Conservation (phyloP, 345 rosid species). For the Bruguiera sexangula region DNA sequence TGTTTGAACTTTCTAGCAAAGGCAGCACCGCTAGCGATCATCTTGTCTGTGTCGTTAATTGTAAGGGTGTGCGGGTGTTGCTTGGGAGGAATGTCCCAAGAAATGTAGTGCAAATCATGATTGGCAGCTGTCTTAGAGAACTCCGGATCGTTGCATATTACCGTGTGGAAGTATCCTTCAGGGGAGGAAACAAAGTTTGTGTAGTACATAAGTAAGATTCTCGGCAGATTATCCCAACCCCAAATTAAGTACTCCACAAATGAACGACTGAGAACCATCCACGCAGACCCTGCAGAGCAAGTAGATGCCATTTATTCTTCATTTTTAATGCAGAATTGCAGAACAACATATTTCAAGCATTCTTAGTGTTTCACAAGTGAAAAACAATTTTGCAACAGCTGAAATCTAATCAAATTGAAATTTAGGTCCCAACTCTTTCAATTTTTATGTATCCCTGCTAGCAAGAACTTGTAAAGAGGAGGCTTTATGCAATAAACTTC, state of each 20-base stretch:
- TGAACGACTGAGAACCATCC: slow-evolving; percentile 87
- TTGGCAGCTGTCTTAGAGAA: slow-evolving; percentile 61
- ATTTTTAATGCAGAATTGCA: background rate
- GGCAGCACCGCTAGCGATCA: slow-evolving; percentile 77
- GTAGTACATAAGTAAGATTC: slow-evolving; percentile 92
- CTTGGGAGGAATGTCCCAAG: slow-evolving; percentile 92
- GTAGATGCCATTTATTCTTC: background rate
- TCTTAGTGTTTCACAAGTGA: background rate
- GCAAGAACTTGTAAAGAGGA: background rate
- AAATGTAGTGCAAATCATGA: slow-evolving; percentile 90
- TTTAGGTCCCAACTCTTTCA: background rate
- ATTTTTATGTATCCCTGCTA: background rate
- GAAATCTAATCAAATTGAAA: background rate
- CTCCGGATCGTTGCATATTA: slow-evolving; percentile 85
- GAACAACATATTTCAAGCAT: background rate
- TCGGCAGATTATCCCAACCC: slow-evolving; percentile 99
- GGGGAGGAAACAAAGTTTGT: slow-evolving; percentile 95
- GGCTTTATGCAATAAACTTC: background rate
- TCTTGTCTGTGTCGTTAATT: slow-evolving; percentile 58
- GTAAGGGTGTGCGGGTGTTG: slow-evolving; percentile 86
- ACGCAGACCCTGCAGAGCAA: slow-evolving; percentile 76
- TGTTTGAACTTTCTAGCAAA: slow-evolving; percentile 80
- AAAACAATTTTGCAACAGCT: background rate
- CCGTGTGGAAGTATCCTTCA: slow-evolving; percentile 95
- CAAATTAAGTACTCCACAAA: slow-evolving; percentile 86